Evolutionary conservation across 2,329 filamentous ascomycete genomes (phyloP).

Genomic region (Colletotrichum higginsianum): DNA sequence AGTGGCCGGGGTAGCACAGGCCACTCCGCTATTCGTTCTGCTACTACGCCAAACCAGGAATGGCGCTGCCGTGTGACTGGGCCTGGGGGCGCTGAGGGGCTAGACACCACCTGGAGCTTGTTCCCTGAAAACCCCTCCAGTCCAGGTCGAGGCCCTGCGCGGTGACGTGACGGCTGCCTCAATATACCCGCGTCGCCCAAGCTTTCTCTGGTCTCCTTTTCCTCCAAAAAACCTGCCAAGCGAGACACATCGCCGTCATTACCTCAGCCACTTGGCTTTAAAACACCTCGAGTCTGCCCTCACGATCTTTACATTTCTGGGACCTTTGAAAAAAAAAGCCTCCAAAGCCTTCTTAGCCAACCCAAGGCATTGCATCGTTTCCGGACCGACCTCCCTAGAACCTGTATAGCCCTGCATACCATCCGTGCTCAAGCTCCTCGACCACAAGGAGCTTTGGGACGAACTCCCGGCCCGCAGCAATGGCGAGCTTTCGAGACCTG

Average conservation of each 20-base stretch:
- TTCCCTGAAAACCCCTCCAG: slow-evolving; percentile 35
- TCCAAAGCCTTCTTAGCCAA: background rate
- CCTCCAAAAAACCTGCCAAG: slow-evolving; percentile 40
- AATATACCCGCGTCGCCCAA: slow-evolving; percentile 20
- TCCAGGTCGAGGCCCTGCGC: slow-evolving; percentile 32
- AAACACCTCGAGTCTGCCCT: background rate
- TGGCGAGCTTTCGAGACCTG: slow-evolving; percentile 41
- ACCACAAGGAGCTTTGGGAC: slow-evolving; percentile 27
- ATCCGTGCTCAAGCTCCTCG: slow-evolving; percentile 36
- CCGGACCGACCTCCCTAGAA: slow-evolving; percentile 1
- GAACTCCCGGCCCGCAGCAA: slow-evolving; percentile 23
- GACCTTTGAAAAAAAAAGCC: background rate
- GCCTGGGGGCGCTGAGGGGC: slow-evolving; percentile 20
- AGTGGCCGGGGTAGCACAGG: slow-evolving; percentile 27
- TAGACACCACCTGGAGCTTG: slow-evolving; percentile 28
- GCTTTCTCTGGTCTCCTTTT: slow-evolving; percentile 15
- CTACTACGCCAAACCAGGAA: slow-evolving; percentile 29
- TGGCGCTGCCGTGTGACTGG: slow-evolving; percentile 31
- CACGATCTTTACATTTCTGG: background rate
- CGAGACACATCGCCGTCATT: slow-evolving; percentile 41
- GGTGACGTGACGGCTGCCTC: slow-evolving; percentile 40
- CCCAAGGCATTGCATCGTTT: slow-evolving; percentile 24
- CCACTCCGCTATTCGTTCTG: background rate
- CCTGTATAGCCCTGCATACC: background rate
- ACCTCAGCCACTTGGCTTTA: slow-evolving; percentile 36